Base-by-base conservation (phyloP, 2,329 filamentous ascomycete species). In the Diaporthe batatas region DNA sequence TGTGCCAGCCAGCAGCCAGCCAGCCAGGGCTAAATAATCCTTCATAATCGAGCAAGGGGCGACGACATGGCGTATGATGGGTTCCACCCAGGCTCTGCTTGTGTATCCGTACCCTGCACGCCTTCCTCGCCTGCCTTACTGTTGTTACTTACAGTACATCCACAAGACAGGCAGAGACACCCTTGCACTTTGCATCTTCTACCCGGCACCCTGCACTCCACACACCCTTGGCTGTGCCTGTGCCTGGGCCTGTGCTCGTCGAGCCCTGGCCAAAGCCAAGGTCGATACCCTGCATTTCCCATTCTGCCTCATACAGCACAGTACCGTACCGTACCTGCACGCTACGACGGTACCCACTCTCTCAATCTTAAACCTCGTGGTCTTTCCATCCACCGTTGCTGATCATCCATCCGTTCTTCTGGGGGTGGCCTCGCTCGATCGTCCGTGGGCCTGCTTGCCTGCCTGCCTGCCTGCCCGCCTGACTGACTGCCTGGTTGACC, bases 311-410 rank as follows among this genome's bases (percentile, higher is more conserved):
- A 29, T 29, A 29, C 29, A 29, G 29, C 5, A 29, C 29, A 29
- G 29, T 42, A 42, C 55, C 53, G 68, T 36, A 53, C 32, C 12
- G 62, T 39, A 39, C 47, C 58, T 53, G 47, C 16, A 70, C 68
- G 49, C 68, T 62, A 62, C 34, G 49, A 57, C 36, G 49, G 55
- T 70, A 70, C 21, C 68, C 68, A 70, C 68, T 54, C 68, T 42
- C 34, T 32, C 58, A 58, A 62, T 70, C 68, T 58, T 70, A 70
- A 69, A 62, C 68, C 68, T 51, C 68, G 55, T 62, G 68, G 68
- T 62, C 62, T 67, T 67, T 67, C 62, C 47, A 67, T 67, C 62
- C 44, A 67, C 62, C 62, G 44, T 39, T 39, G 62, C 32, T 67
- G 62, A 53, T 67, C 62, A 21, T 53, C 47, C 44, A 65, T 42